These are phyloP conservation scores for Pachyrhizus erosus DNA, from an alignment of 306 rosid species.

Conservation along the genomic window DNA sequence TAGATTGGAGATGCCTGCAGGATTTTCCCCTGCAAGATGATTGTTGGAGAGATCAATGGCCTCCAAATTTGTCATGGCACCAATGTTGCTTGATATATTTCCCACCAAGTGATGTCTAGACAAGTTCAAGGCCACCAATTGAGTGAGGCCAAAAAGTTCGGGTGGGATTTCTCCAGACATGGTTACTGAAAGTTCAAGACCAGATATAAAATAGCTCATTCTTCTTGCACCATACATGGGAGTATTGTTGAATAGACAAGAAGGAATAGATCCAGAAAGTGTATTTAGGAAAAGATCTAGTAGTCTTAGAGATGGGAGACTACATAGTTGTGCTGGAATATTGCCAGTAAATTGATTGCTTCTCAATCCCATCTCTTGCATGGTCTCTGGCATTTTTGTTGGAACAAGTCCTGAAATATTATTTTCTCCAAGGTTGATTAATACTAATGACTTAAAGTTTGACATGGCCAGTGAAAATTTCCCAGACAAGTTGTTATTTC, in stretches of 20 bases:
- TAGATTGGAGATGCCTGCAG: neutral
- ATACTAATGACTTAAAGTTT: neutral
- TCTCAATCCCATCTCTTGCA: neutral
- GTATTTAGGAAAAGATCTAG: neutral
- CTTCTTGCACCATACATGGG: too few species aligned
- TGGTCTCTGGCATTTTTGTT: neutral
- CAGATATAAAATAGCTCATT: too few species aligned
- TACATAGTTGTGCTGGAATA: constrained; percentile 9
- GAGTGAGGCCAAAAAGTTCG: neutral
- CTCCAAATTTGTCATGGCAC: neutral
- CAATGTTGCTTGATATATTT: neutral
- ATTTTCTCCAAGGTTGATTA: neutral
- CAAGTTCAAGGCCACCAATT: neutral
- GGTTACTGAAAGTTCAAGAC: constrained; percentile 7
- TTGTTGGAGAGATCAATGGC: neutral
- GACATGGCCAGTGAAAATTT: neutral
- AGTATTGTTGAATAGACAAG: neutral
- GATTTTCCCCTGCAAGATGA: neutral
- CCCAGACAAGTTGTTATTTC: neutral
- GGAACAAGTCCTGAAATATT: constrained; percentile 15
- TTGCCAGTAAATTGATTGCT: neutral
- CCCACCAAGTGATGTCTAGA: neutral
- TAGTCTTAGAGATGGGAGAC: neutral
- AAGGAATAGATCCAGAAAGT: constrained; percentile 28
- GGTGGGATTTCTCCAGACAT: constrained; percentile 27